Percentiles rank a stretch among this genome's conserved stretches.
These are phyloP conservation scores for Cyphellophora attinorum DNA, from an alignment of 2,329 filamentous ascomycete genomes.

Conservation along the genomic window DNA sequence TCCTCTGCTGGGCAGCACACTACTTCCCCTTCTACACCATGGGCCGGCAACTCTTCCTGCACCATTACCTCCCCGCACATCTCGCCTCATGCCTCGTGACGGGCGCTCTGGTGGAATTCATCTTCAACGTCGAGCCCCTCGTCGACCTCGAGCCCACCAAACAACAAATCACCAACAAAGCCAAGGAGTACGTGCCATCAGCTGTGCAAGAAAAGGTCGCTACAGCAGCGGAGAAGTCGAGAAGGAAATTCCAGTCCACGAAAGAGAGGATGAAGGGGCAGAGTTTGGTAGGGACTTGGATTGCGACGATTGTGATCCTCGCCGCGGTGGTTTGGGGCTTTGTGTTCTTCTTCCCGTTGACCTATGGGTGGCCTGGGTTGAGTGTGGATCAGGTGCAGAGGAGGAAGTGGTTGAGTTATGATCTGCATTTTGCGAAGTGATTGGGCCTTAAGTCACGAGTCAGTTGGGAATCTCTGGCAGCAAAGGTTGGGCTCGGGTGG, in stretches of 20 bases:
- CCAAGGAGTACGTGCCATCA: conserved; percentile 23
- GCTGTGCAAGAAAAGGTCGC: conserved; percentile 31
- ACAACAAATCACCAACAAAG: conserved; percentile 2
- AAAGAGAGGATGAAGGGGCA: conserved; percentile 71
- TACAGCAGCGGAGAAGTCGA: conserved; percentile 12
- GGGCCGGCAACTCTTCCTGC: conserved; percentile 94
- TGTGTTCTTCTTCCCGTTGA: conserved; percentile 89
- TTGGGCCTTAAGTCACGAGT: too few species aligned
- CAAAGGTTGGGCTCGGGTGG: too few species aligned
- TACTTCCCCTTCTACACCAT: conserved; percentile 97
- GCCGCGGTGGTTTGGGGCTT: conserved; percentile 63
- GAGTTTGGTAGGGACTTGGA: conserved; percentile 70
- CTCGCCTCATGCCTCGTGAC: conserved; percentile 83
- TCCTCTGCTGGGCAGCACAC: conserved; percentile 93
- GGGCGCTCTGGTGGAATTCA: conserved; percentile 84
- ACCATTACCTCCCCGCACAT: conserved; percentile 94
- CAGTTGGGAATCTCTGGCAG: too few species aligned
- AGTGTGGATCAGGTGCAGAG: conserved; percentile 61
- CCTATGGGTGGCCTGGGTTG: conserved; percentile 87
- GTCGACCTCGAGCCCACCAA: conserved; percentile 32
- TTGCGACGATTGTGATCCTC: conserved; percentile 62
- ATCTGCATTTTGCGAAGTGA: conserved; percentile 97
- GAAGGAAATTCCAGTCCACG: conserved; percentile 60
- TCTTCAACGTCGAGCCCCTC: conserved; percentile 80
- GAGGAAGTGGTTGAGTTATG: conserved; percentile 94